Percentiles rank a stretch among this genome's conserved stretches.
Evolutionary conservation across 257 asterid species (phyloP).

Genomic region (Gentiana straminea): DNA sequence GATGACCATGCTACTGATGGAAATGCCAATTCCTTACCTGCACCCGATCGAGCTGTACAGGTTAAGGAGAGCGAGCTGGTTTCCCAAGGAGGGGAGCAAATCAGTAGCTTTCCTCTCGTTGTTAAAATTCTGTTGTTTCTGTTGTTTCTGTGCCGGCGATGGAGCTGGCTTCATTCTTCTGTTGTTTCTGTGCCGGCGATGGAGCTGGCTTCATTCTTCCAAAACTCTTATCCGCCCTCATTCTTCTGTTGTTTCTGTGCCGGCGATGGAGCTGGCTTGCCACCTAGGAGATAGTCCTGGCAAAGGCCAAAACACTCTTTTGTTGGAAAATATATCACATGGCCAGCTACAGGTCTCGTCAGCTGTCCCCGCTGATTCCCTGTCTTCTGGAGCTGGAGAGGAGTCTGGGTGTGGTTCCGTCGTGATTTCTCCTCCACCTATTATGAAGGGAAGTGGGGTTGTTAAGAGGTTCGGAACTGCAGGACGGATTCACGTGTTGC

Average conservation of each 20-base stretch:
- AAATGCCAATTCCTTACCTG: conserved; percentile 9
- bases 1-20: conserved; percentile 26
- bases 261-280: conserved; percentile 63
- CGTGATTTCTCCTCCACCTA: conserved; percentile 70
- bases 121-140: conserved; percentile 44
- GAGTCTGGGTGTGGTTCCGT: conserved; percentile 57
- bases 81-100: conserved; percentile 36
- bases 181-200: no score
- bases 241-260: conserved; percentile 29
- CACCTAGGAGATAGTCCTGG: conserved; percentile 41
- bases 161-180: conserved; percentile 36
- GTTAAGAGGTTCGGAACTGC: conserved; percentile 68
- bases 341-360: conserved; percentile 90
- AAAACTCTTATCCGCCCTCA: no score
- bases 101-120: conserved; percentile 64
- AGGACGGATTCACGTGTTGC: conserved; percentile 66
- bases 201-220: conserved; percentile 28
- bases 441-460: conserved; percentile 64
- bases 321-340: conserved; percentile 76
- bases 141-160: conserved; percentile 29
- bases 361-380: conserved; percentile 60
- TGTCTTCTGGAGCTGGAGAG: conserved; percentile 18
- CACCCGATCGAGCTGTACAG: conserved; percentile 28
- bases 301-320: conserved; percentile 36
- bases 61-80: conserved; percentile 50